A percentile compares a stretch with the other conserved stretches of the same genome.
phyloP scores from a whole-genome alignment of 192 early-diverging fungal genomes.

The Lobosporangium transversale region DNA sequence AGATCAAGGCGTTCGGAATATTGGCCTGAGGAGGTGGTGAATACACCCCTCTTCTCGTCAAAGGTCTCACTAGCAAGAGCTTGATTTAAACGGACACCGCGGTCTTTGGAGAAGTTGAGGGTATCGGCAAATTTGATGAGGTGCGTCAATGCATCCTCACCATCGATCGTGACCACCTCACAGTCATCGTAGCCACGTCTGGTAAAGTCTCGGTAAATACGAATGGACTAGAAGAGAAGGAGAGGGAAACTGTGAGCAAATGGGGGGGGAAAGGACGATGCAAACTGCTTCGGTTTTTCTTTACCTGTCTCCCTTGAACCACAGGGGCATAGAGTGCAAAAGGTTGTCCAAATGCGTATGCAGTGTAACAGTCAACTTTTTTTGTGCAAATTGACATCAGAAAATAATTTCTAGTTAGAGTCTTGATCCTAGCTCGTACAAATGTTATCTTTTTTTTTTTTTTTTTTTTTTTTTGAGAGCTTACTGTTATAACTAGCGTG shows the following conservation, averaged over 20 bases:
- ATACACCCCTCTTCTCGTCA: background rate
- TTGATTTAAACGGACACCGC: constrained; percentile 38
- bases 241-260: background rate
- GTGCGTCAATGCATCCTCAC: constrained; percentile 6
- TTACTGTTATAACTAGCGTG: constrained; percentile 25
- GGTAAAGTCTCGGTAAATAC: constrained; percentile 1
- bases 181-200: constrained; percentile 22
- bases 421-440: background rate
- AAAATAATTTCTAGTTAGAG: no score
- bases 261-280: no score
- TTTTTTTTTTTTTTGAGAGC: background rate
- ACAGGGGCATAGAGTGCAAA: constrained; percentile 29
- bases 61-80: constrained; percentile 16
- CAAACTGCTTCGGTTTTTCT: background rate
- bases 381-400: no score
- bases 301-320: constrained; percentile 22
- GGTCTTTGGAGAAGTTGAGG: constrained; percentile 22
- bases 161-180: constrained; percentile 30
- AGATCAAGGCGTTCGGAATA: background rate
- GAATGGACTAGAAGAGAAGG: constrained; percentile 1
- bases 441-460: background rate
- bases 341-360: constrained; percentile 12
- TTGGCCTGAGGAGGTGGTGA: background rate
- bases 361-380: constrained; percentile 26
- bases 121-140: constrained; percentile 12